Conservation (phyloP, 306 rosid genomes). For the Casuarina cunninghamiana region DNA sequence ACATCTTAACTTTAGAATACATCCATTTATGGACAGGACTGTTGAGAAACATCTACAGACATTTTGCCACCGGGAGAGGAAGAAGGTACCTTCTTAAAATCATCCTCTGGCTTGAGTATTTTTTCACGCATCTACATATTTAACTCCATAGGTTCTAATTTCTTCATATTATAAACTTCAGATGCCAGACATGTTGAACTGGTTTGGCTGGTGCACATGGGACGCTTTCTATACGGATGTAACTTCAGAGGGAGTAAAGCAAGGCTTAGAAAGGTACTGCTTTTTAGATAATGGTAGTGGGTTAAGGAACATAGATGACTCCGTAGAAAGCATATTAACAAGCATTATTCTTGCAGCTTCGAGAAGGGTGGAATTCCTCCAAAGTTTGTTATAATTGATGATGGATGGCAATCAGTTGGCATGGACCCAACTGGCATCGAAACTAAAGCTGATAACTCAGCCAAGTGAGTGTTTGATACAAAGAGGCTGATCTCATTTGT, state of each 20-base stretch:
- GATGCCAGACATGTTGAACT: slow-evolving; percentile 93
- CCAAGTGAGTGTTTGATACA: slow-evolving; percentile 53
- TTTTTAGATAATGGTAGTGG: slow-evolving; percentile 4
- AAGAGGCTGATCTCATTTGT: background rate
- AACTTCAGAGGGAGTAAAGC: slow-evolving; percentile 71
- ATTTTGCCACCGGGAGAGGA: slow-evolving; percentile 74
- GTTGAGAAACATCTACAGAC: slow-evolving; percentile 84
- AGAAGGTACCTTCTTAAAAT: slow-evolving; percentile 58
- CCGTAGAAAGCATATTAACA: background rate
- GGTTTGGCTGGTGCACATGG: slow-evolving; percentile 99
- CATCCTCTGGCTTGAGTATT: background rate
- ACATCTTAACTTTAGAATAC: slow-evolving; percentile 2
- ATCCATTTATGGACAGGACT: slow-evolving; percentile 43
- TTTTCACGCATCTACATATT: background rate
- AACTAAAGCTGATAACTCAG: slow-evolving; percentile 52
- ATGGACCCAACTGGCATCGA: slow-evolving; percentile 52
- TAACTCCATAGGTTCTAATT: background rate
- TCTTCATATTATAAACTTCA: slow-evolving; percentile 25
- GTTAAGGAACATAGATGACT: slow-evolving; percentile 4
- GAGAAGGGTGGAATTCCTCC: slow-evolving; percentile 78
- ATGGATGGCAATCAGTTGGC: slow-evolving; percentile 83
- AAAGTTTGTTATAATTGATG: slow-evolving; percentile 81
- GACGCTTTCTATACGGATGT: slow-evolving; percentile 92
- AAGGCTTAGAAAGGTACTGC: slow-evolving; percentile 69
- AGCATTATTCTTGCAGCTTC: slow-evolving; percentile 44